Conservation (phyloP, 2,329 filamentous ascomycete species). For the Colletotrichum filicis region DNA sequence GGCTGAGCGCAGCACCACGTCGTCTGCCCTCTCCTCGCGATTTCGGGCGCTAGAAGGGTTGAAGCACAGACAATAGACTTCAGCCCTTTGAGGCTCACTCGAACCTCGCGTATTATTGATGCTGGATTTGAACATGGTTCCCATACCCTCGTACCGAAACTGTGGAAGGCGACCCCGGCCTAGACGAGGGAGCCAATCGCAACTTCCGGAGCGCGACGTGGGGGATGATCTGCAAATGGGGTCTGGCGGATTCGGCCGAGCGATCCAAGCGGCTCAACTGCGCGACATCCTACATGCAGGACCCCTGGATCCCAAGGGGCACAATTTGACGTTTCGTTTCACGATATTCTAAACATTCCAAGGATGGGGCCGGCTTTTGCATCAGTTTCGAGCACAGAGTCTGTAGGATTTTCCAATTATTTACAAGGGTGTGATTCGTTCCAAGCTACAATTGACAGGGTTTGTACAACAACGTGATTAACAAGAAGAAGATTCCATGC, state of each 20-base stretch:
- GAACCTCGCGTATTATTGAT: neutral
- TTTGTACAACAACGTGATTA: neutral
- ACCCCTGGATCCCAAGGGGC: neutral
- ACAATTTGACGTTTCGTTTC: conserved; percentile 27
- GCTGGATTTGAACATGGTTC: conserved; percentile 14
- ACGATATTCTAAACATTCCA: conserved; percentile 12
- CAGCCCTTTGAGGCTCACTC: neutral
- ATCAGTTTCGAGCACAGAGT: conserved; percentile 12
- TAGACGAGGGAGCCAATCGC: conserved; percentile 30
- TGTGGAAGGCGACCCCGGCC: conserved; percentile 7
- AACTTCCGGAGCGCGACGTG: neutral
- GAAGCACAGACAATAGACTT: neutral
- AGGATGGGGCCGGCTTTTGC: neutral
- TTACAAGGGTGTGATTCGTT: neutral
- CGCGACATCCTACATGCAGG: neutral
- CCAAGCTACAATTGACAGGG: neutral
- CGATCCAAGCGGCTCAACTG: conserved; percentile 15
- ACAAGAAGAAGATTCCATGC: neutral
- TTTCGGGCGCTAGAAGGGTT: neutral
- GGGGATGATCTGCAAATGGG: conserved; percentile 15
- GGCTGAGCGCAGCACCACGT: too few species aligned
- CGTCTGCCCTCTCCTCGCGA: neutral
- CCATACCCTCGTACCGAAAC: conserved; percentile 12
- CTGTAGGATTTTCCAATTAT: conserved; percentile 4
- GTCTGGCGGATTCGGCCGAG: conserved; percentile 11